phyloP scores from a whole-genome alignment of 2,329 filamentous ascomycete genomes.

The Pseudogymnoascus destructans region DNA sequence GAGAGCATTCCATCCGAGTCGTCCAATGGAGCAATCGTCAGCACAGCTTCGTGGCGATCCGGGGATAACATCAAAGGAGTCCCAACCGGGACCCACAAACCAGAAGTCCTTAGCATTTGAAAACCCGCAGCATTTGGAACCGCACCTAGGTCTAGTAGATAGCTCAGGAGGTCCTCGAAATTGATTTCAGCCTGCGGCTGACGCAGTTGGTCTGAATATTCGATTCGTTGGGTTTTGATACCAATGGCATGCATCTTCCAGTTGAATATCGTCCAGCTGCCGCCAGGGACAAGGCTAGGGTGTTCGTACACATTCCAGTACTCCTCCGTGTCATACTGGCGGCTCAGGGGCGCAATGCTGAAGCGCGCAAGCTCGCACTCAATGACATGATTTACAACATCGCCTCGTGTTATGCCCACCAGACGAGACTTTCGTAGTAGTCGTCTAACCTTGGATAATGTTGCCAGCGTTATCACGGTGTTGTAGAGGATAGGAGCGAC shows the following conservation, averaged over 20 bases:
- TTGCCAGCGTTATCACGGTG: constrained; percentile 44
- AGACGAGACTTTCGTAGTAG: constrained; percentile 44
- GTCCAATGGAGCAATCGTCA: constrained; percentile 42
- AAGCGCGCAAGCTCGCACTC: constrained; percentile 54
- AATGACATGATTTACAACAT: constrained; percentile 52
- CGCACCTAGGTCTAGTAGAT: constrained; percentile 50
- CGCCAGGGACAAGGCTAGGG: constrained; percentile 42
- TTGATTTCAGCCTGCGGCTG: constrained; percentile 36
- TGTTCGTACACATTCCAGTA: constrained; percentile 45
- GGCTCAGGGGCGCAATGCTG: constrained; percentile 47
- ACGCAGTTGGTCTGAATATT: constrained; percentile 40
- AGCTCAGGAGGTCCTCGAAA: constrained; percentile 48
- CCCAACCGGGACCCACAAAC: constrained; percentile 47
- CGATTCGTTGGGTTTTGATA: constrained; percentile 46
- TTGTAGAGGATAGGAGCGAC: constrained; percentile 56
- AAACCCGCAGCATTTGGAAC: constrained; percentile 46
- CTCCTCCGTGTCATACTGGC: constrained; percentile 37
- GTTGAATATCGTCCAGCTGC: constrained; percentile 52
- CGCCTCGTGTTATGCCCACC: constrained; percentile 46
- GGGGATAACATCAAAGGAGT: constrained; percentile 43
- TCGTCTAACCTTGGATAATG: constrained; percentile 45
- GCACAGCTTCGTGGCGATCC: constrained; percentile 34
- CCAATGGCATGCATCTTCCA: constrained; percentile 52
- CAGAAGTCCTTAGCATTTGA: constrained; percentile 41
- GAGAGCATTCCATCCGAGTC: constrained; percentile 49